Conservation (phyloP, 176 grass and related monocot species). For the Musa beccarii region DNA sequence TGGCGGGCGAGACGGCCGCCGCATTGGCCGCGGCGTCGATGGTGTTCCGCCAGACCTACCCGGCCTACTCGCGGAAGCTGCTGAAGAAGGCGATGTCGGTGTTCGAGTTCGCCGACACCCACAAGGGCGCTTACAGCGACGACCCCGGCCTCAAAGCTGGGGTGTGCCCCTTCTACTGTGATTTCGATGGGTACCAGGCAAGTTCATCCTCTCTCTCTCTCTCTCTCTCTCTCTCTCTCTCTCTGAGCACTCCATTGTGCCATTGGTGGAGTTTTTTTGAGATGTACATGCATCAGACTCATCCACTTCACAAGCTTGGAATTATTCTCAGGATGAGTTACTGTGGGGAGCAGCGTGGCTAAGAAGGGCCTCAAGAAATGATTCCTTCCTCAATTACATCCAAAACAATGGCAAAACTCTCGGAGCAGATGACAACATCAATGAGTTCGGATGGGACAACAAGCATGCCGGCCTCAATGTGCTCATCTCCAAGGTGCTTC, state of each 20-base stretch:
- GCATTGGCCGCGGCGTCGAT: constrained; percentile 9
- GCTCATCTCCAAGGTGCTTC: constrained; percentile 54
- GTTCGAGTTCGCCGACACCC: constrained; percentile 69
- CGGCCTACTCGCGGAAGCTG: constrained; percentile 44
- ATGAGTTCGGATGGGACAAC: constrained; percentile 92
- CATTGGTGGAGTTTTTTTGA: too few relatives aligned
- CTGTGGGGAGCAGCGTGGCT: constrained; percentile 89
- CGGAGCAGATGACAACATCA: constrained; percentile 59
- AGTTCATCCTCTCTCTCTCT: constrained; percentile 18
- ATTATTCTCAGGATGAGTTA: constrained; percentile 51
- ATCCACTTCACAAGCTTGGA: not conserved
- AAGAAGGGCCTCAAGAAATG: constrained; percentile 46
- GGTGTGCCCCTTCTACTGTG: constrained; percentile 83
- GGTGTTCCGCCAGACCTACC: constrained; percentile 47
- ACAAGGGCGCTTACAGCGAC: constrained; percentile 78
- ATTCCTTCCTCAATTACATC: constrained; percentile 60
- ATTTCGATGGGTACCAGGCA: constrained; percentile 83
- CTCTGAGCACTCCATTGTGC: too few relatives aligned
- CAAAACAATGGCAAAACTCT: constrained; percentile 81
- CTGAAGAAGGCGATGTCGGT: constrained; percentile 34
- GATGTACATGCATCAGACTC: too few relatives aligned
- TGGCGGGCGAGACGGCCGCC: too few relatives aligned
- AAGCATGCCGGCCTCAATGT: constrained; percentile 85
- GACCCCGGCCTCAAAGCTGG: constrained; percentile 49
- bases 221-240: not conserved